Evolutionary conservation across 768 basidiomycete genomes (phyloP).

Genomic region (Lepiota venenata): DNA sequence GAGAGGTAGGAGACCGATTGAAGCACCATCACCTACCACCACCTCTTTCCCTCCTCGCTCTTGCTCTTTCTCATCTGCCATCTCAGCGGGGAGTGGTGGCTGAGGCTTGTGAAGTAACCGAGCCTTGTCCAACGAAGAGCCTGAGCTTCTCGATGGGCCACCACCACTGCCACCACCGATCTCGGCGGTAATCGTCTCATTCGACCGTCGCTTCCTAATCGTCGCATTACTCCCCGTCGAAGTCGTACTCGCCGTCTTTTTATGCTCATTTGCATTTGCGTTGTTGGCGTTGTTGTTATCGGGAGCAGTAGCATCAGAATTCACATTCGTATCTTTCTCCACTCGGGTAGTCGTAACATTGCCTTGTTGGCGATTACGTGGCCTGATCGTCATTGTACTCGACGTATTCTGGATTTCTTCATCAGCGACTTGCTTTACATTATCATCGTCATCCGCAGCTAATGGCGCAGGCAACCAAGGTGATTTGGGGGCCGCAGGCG

Average conservation of each 20-base stretch:
- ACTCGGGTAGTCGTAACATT: not conserved
- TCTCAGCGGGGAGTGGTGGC: conserved; percentile 15
- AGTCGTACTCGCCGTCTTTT: conserved; percentile 41
- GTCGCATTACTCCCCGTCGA: conserved; percentile 42
- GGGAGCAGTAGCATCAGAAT: too few species aligned
- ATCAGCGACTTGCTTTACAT: conserved; percentile 23
- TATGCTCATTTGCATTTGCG: conserved; percentile 28
- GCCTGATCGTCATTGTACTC: conserved; percentile 18
- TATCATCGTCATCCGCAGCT: conserved; percentile 16
- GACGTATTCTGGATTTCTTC: conserved; percentile 23
- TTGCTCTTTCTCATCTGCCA: not conserved
- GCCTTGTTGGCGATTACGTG: not conserved
- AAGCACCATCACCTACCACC: not conserved
- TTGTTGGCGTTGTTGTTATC: too few species aligned
- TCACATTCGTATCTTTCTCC: not conserved
- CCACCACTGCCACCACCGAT: conserved; percentile 14
- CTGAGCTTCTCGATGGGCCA: conserved; percentile 11
- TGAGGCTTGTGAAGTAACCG: conserved; percentile 9
- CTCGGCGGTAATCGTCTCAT: conserved; percentile 41
- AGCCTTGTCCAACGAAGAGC: conserved; percentile 1
- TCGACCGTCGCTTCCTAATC: conserved; percentile 36
- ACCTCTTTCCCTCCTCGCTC: too few species aligned
- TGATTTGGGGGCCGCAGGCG: conserved; percentile 1
- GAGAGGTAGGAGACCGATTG: conserved; percentile 24
- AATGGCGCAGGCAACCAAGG: conserved; percentile 15